Evolutionary conservation across 78 protist genomes (phyloP), one percentile per base, ranked within the genome.

Genomic region (Acrasis kona): DNA sequence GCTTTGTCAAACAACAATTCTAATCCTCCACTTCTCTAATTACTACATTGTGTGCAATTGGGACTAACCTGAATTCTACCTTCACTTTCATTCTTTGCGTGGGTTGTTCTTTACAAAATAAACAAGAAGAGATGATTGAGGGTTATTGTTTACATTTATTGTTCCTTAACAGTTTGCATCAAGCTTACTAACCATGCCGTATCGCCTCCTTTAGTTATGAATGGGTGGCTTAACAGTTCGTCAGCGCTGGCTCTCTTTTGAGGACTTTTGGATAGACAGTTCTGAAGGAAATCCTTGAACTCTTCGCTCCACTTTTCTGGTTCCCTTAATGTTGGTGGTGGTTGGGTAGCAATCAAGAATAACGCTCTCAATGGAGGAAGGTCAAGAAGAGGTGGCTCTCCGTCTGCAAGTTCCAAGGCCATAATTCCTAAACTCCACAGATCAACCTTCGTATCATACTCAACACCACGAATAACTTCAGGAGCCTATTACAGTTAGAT

Each of bases 391-490:
- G 98, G 98, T 35, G 98, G 96, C 74, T 91, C 89, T 7, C 92
- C 85, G 65, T 90, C 95, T n/a, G 84, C 90, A 87, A 88, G 78
- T 80, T 95, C 98, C 72, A 92, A 76, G 72, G 75, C 64, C 87
- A 92, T 41, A 75, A 92, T 92, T 66, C 98, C 98, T 35, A 95
- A 69, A 12, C 86, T 72, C 98, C 98, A 95, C 30, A 92, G 84
- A 78, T 95, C 98, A 3, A 84, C 92, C 42, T 84, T 88, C 58
- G 65, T 39, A 61, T 88, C 94, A 76, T 95, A 95, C 29, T 82
- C 90, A 39, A 79, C 85, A 10, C 96, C 96, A 29, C 88, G 70
- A 29, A 93, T 91, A 61, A 95, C 70, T 68, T 95, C 98, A 0
- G 97, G 94, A 8, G 95, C 95, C 97, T n/a, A n/a, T n/a, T n/a